Evolutionary conservation across 148 eudicot species (phyloP), one percentile per base, ranked within the genome.

Genomic region (Spergularia bocconei): DNA sequence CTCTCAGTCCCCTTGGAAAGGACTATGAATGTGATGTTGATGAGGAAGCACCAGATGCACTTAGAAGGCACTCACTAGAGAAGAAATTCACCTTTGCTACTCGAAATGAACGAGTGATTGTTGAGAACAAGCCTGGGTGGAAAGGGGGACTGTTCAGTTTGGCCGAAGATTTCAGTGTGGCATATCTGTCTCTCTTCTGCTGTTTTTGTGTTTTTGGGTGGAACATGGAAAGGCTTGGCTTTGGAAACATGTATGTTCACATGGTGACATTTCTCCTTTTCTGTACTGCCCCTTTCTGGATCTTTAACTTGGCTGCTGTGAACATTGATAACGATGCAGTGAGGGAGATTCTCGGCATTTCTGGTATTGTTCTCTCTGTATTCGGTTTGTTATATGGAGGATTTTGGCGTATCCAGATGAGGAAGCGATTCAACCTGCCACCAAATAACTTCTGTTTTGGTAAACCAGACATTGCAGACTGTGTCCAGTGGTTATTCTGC

Each of bases 161-260:
- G 33, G 92, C 97, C 94, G 87, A 96, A 51, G 98, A 96, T 79
- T 83, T 91, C 41, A 78, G 85, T 54, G 86, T 84, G 51, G 93
- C 98, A 11, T 96, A 91, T 79, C 84, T 92, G 15, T 96, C 98
- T 0, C 39, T 92, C 6, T 91, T 92, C 70, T 96, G 99, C 78
- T 85, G 88, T 29, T 91, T 91, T 71, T 96, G 99, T 81, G 98
- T 92, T 52, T 96, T 96, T 23, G 99, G 99, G 50, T 91, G 99
- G 99, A 92, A 92, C 44, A 87, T 92, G 97, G 98, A 91, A 87
- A 91, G 98, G 71, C 90, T 96, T 21, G 98, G 98, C 51, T 89
- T 92, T 73, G 99, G 99, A 8, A 96, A 96, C 75, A 89, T 87
- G 97, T 92, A 96, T 69, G 99, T 96, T n/a, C 98, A 96, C 71